These are phyloP conservation scores for Anisodus acutangulus DNA, from an alignment of 257 asterid genomes.

Conservation along the genomic window DNA sequence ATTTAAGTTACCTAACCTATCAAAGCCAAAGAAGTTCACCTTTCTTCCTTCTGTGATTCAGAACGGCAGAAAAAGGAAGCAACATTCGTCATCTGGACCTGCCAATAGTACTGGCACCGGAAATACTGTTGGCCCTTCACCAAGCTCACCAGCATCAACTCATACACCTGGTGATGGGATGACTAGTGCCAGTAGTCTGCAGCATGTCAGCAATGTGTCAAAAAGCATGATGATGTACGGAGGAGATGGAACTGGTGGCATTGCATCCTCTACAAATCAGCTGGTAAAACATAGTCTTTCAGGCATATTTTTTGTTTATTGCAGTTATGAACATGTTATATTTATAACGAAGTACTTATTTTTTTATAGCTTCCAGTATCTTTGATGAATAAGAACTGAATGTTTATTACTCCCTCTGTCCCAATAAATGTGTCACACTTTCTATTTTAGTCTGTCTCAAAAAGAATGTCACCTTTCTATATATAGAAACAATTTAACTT, in stretches of 20 bases:
- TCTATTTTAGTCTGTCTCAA: too few relatives aligned
- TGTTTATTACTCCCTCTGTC: not conserved
- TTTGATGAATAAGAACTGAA: not conserved
- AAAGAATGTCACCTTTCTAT: too few relatives aligned
- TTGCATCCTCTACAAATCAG: conserved; percentile 88
- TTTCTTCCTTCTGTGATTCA: conserved; percentile 40
- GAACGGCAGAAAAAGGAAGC: conserved; percentile 89
- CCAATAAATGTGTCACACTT: too few relatives aligned
- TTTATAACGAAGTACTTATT: not conserved
- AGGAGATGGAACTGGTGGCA: conserved; percentile 86
- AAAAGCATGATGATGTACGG: conserved; percentile 84
- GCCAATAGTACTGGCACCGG: conserved; percentile 86
- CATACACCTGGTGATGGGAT: conserved; percentile 96
- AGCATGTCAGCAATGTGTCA: conserved; percentile 69
- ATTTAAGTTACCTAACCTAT: not conserved
- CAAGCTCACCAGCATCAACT: conserved; percentile 89
- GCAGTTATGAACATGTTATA: not conserved
- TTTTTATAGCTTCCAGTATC: not conserved
- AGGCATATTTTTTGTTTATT: not conserved
- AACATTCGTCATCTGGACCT: conserved; percentile 92
- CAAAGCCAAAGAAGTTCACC: not conserved
- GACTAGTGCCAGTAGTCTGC: conserved; percentile 78
- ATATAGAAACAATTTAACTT: too few relatives aligned
- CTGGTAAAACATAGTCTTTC: conserved; percentile 58
- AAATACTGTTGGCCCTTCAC: conserved; percentile 76